Conservation (phyloP, 257 asterid genomes). For the Nicotiana noctiflora region DNA sequence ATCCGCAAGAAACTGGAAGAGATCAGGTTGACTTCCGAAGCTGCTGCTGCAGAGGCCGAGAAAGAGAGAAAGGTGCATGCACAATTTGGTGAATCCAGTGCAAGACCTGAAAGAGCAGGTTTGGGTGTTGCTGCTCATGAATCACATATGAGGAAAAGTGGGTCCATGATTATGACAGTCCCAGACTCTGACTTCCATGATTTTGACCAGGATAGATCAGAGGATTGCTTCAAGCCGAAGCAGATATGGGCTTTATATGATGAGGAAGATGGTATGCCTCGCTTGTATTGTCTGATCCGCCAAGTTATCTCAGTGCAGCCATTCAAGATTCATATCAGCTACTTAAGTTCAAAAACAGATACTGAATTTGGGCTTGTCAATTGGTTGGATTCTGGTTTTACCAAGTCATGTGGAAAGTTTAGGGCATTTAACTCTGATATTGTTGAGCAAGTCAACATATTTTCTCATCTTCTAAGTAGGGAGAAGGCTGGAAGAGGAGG, state of each 20-base stretch:
- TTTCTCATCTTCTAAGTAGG: conserved; percentile 79
- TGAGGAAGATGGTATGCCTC: conserved; percentile 99
- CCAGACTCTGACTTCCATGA: conserved; percentile 97
- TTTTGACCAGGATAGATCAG: conserved; percentile 82
- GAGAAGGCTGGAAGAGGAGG: conserved; percentile 98
- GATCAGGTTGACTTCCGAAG: conserved; percentile 49
- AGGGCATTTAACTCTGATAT: conserved; percentile 75
- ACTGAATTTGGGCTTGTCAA: conserved; percentile 81
- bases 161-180: conserved; percentile 70
- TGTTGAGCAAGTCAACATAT: conserved; percentile 85
- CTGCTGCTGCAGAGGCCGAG: conserved; percentile 55
- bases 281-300: conserved; percentile 90
- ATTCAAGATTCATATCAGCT: conserved; percentile 75
- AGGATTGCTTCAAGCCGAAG: conserved; percentile 86
- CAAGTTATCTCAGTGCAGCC: conserved; percentile 73
- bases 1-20: conserved; percentile 58
- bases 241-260: conserved; percentile 98
- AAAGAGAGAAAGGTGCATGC: conserved; percentile 37
- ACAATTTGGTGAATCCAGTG: conserved; percentile 29
- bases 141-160: conserved; percentile 45
- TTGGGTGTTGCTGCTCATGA: conserved; percentile 21
- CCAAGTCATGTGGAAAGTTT: conserved; percentile 92
- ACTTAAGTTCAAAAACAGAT: conserved; percentile 82
- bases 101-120: conserved; percentile 21
- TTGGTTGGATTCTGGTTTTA: conserved; percentile 87